Base-by-base conservation (phyloP, 176 grass and related monocot species). In the Rhynchospora tenuis region DNA sequence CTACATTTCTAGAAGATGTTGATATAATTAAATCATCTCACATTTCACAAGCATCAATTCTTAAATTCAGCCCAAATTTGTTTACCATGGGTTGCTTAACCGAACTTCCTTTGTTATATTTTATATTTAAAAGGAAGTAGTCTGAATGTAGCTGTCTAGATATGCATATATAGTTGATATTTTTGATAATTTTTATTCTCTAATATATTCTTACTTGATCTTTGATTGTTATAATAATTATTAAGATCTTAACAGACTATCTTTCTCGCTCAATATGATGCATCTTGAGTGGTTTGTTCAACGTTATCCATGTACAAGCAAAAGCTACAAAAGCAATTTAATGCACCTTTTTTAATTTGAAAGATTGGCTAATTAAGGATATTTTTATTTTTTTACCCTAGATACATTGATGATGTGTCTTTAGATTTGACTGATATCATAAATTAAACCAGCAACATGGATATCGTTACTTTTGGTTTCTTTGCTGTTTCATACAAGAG, bases 71-170 rank as follows among this genome's bases (percentile, higher is more conserved):
- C 42, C 67, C 67, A 71, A 10, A 12, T 2, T 71, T n/a, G 7
- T 46, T 71, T 71, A 9, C 54, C 15, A 52, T 76, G 73, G 73
- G 48, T 76, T 55, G 0, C 6, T 44, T 71, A 29, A 73, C 23
- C 24, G 14, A 55, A 76, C 73, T 76, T 75, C 72, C 45, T 54
- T 76, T 76, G 23, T 76, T 31, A 76, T 76, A 76, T 76, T 76
- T 76, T 76, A 19, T 9, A 51, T 50, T 74, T 74, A 31, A 55
- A 29, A 76, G 22, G 72, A 52, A 76, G 48, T 76, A 31, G 50
- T 76, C 73, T 55, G 27, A 55, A 76, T 76, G 22, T 54, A 51
- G 46, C 47, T 52, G 19, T 55, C 3, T 0, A 28, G 7, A 75
- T 75, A 54, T 51, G 11, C 12, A 64, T 65, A 33, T 65, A 65